Percentiles rank a stretch among this genome's conserved stretches.
These are phyloP conservation scores for Pisolithus thermaeus DNA, from an alignment of 1,284 basidiomycete genomes.

Conservation along the genomic window DNA sequence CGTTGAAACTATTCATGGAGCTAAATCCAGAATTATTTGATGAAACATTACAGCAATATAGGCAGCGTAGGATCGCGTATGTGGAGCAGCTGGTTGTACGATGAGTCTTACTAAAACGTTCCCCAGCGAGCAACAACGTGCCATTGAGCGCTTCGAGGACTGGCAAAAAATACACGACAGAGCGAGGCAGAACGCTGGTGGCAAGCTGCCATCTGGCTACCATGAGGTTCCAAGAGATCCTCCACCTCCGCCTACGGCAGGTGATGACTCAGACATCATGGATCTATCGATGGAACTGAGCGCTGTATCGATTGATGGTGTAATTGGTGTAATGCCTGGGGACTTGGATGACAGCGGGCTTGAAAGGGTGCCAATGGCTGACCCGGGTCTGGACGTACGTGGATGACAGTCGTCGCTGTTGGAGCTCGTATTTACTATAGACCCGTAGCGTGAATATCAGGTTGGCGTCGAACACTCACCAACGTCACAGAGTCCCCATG, in stretches of 20 bases:
- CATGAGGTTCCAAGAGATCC: conserved; percentile 60
- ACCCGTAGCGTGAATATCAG: conserved; percentile 53
- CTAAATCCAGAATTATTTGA: conserved; percentile 97
- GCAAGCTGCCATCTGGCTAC: conserved; percentile 62
- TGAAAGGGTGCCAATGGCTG: conserved; percentile 84
- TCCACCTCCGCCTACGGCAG: conserved; percentile 70
- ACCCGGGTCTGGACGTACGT: conserved; percentile 82
- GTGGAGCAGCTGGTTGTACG: conserved; percentile 26
- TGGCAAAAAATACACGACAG: conserved; percentile 78
- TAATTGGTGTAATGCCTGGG: conserved; percentile 57
- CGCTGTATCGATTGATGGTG: conserved; percentile 75
- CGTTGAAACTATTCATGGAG: conserved; percentile 98
- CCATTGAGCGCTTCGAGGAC: conserved; percentile 73
- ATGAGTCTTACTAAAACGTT: conserved; percentile 9
- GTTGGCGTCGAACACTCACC: conserved; percentile 50
- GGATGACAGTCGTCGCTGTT: conserved; percentile 15
- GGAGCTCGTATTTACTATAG: conserved; percentile 12
- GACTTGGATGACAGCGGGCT: conserved; percentile 80
- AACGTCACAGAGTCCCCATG: conserved; percentile 56
- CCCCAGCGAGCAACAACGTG: conserved; percentile 76
- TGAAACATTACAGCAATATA: conserved; percentile 91
- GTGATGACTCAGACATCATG: conserved; percentile 78
- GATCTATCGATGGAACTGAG: conserved; percentile 85
- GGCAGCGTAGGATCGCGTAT: conserved; percentile 79
- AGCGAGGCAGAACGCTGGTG: conserved; percentile 67